Percentiles rank a stretch among this genome's conserved stretches.
phyloP scores from a whole-genome alignment of 2,329 filamentous ascomycete species.

The Fusarium pininemorale region DNA sequence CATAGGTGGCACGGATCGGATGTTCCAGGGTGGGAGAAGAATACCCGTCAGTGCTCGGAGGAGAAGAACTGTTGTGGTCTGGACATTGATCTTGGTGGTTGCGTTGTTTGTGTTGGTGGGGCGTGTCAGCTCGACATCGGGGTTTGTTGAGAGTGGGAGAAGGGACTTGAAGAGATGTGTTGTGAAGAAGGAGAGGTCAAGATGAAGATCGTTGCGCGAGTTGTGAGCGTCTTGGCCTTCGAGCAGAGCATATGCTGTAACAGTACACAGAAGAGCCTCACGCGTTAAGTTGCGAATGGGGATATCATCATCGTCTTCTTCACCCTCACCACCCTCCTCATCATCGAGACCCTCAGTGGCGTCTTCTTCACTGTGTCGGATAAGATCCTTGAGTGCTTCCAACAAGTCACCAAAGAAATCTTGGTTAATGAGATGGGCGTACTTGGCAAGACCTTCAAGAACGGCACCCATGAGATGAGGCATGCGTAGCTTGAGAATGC shows the following conservation, averaged over 20 bases:
- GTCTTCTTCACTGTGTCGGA: slow-evolving; percentile 74
- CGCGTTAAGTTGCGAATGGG: slow-evolving; percentile 77
- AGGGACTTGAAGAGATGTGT: slow-evolving; percentile 91
- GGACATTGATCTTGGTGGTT: slow-evolving; percentile 82
- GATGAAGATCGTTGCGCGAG: slow-evolving; percentile 80
- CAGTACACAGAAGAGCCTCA: slow-evolving; percentile 91
- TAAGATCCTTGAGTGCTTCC: slow-evolving; percentile 92
- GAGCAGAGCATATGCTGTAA: slow-evolving; percentile 95
- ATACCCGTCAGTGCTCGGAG: slow-evolving; percentile 85
- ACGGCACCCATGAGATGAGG: slow-evolving; percentile 95
- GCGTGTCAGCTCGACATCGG: slow-evolving; percentile 82
- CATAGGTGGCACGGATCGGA: slow-evolving; percentile 79
- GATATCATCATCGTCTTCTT: slow-evolving; percentile 55
- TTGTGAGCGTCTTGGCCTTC: slow-evolving; percentile 93
- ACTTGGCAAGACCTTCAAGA: slow-evolving; percentile 91
- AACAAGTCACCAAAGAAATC: slow-evolving; percentile 98
- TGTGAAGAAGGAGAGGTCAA: slow-evolving; percentile 95
- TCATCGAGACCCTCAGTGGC: slow-evolving; percentile 55
- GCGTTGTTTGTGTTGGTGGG: slow-evolving; percentile 53
- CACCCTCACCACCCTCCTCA: slow-evolving; percentile 58
- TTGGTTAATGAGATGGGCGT: slow-evolving; percentile 96
- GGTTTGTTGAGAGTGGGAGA: slow-evolving; percentile 78
- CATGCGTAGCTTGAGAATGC: slow-evolving; percentile 84
- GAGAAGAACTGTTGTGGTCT: slow-evolving; percentile 92
- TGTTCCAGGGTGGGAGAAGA: slow-evolving; percentile 78